A percentile compares a stretch with the other conserved stretches of the same genome.
These are phyloP conservation scores for Tulasnella sp. DNA, from an alignment of 768 basidiomycete genomes.

Conservation along the genomic window DNA sequence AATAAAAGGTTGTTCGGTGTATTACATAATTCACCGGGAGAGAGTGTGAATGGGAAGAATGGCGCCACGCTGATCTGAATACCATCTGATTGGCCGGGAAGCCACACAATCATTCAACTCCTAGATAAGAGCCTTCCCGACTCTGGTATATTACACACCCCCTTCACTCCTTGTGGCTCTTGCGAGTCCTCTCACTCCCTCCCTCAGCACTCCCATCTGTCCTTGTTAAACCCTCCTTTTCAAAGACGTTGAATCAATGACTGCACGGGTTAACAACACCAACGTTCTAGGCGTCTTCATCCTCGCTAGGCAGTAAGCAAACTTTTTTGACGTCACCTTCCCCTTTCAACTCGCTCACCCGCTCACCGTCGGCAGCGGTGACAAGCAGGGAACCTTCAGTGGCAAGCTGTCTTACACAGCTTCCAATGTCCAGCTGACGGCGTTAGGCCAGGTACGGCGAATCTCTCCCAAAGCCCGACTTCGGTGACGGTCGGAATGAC, in stretches of 20 bases:
- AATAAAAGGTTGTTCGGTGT: not conserved
- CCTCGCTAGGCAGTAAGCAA: conserved; percentile 27
- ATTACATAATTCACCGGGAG: not conserved
- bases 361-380: conserved; percentile 26
- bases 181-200: not conserved
- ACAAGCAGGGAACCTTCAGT: conserved; percentile 7
- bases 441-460: conserved; percentile 34
- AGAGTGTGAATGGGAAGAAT: not conserved
- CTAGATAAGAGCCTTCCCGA: conserved; percentile 6
- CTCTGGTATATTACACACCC: not conserved
- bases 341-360: not conserved
- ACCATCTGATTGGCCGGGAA: conserved; percentile 6
- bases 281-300: conserved; percentile 15
- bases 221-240: not conserved
- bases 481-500: conserved; percentile 3
- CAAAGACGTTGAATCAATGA: not conserved
- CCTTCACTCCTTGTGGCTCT: not conserved
- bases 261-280: not conserved
- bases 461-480: not conserved
- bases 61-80: not conserved
- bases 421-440: conserved; percentile 29
- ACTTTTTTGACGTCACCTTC: not conserved
- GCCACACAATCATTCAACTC: not conserved
- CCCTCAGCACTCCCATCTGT: not conserved
- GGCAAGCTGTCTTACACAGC: conserved; percentile 28